phyloP scores from a whole-genome alignment of 345 rosid genomes.

The Brassica incana region DNA sequence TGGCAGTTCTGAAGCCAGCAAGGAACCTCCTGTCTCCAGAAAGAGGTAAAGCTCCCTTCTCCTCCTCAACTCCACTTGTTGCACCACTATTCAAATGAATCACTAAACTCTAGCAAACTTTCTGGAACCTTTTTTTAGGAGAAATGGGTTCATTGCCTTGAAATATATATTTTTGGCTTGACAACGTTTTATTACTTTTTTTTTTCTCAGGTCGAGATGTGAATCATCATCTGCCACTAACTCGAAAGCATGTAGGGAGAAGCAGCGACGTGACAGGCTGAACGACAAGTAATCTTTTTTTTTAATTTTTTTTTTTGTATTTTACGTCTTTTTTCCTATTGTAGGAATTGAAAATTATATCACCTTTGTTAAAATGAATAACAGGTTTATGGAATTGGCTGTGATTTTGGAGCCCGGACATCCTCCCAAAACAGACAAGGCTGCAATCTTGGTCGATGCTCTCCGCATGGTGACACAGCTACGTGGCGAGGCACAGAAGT shows the following conservation, averaged over 20 bases:
- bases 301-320: background rate
- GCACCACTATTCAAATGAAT: background rate
- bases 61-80: background rate
- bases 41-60: conserved; percentile 57
- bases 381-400: conserved; percentile 87
- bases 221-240: conserved; percentile 59
- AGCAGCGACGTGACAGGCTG: conserved; percentile 87
- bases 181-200: background rate
- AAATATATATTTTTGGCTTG: background rate
- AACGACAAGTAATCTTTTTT: conserved; percentile 73
- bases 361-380: conserved; percentile 6
- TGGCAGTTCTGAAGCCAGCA: conserved; percentile 65
- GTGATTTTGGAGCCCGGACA: conserved; percentile 79
- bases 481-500: conserved; percentile 68
- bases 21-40: conserved; percentile 70
- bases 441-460: conserved; percentile 79
- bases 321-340: background rate
- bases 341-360: conserved; percentile 1
- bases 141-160: conserved; percentile 10
- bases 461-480: conserved; percentile 78
- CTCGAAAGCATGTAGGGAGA: conserved; percentile 99
- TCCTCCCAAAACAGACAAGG: conserved; percentile 93
- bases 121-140: background rate
- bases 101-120: background rate
- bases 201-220: conserved; percentile 51